Conservation (phyloP, 805 yeast species). For the Komagataella phaffii region DNA sequence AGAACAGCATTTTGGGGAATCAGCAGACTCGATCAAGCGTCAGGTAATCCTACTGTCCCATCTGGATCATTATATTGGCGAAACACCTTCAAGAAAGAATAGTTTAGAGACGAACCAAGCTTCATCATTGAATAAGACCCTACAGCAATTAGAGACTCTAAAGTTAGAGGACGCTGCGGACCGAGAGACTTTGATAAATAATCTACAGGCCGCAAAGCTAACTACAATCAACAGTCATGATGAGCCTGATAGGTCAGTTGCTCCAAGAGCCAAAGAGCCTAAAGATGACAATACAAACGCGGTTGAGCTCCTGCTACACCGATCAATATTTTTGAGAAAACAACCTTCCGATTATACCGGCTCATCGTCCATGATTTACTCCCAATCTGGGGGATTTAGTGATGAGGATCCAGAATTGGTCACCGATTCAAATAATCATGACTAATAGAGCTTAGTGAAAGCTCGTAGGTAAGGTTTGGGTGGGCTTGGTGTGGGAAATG, state of each 20-base stretch:
- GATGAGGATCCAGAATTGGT: background rate
- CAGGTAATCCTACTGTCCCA: background rate
- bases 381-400: background rate
- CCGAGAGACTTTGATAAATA: background rate
- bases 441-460: too few relatives aligned
- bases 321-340: background rate
- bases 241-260: background rate
- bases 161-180: background rate
- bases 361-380: background rate
- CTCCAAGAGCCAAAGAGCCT: background rate
- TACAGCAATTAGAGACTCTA: background rate
- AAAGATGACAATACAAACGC: background rate
- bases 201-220: background rate
- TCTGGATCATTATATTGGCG: background rate
- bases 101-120: background rate
- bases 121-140: background rate
- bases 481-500: background rate
- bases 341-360: background rate
- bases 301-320: background rate
- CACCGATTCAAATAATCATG: background rate
- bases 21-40: background rate
- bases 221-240: background rate
- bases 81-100: background rate
- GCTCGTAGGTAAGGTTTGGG: too few relatives aligned
- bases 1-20: background rate